Evolutionary conservation across 441 rosid species (phyloP).

Genomic region (Euphorbia schlechtendalii): DNA sequence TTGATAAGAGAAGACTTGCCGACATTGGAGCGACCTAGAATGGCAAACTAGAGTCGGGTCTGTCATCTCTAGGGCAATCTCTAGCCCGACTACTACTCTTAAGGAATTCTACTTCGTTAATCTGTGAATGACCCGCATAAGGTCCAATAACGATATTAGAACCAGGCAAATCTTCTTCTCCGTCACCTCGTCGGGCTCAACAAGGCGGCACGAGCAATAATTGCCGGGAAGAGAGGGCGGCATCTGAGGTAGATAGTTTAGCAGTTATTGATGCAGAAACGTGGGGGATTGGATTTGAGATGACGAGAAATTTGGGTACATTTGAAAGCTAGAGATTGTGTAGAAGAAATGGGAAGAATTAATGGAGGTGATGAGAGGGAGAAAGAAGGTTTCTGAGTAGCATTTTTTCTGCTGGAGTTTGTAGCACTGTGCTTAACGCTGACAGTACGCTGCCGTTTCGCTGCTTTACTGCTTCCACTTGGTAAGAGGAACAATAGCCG

Average conservation of each 20-base stretch:
- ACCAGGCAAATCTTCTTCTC: constrained; percentile 72
- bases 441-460: not conserved
- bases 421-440: not conserved
- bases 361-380: constrained; percentile 19
- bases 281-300: constrained; percentile 17
- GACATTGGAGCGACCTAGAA: constrained; percentile 84
- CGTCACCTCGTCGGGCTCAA: constrained; percentile 44
- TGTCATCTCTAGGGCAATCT: constrained; percentile 76
- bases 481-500: no score
- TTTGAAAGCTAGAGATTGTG: constrained; percentile 21
- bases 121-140: constrained; percentile 81
- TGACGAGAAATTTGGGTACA: constrained; percentile 18
- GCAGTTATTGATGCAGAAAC: constrained; percentile 36
- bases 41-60: constrained; percentile 85
- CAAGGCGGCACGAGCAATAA: constrained; percentile 58
- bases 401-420: constrained; percentile 15
- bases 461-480: no score
- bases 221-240: constrained; percentile 32
- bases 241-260: constrained; percentile 34
- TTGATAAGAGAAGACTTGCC: constrained; percentile 93
- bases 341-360: constrained; percentile 11
- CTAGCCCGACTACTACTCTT: constrained; percentile 79
- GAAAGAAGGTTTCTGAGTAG: constrained; percentile 43
- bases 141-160: constrained; percentile 78
- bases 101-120: constrained; percentile 77